A percentile compares a stretch with the other conserved stretches of the same genome.
Conservation (phyloP, 352 stramenopile genomes). For the Phytophthora parvispora region DNA sequence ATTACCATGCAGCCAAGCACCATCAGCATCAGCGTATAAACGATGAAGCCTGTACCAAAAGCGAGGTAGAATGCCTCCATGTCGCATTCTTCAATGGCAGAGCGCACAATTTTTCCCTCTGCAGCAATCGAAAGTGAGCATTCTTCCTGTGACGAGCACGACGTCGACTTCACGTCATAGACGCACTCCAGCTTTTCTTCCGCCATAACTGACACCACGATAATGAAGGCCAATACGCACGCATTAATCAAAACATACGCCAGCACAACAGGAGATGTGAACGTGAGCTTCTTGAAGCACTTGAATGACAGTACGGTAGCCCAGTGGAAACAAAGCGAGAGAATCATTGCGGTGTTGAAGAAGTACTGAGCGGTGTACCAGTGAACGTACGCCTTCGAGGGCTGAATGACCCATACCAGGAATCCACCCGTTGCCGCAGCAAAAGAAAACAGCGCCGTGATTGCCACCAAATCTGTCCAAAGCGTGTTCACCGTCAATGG, state of each 20-base stretch:
- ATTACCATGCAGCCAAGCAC: slow-evolving; percentile 90
- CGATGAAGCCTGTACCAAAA: slow-evolving; percentile 81
- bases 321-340: slow-evolving; percentile 92
- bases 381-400: slow-evolving; percentile 87
- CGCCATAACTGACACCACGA: slow-evolving; percentile 61
- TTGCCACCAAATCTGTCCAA: slow-evolving; percentile 90
- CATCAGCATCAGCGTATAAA: slow-evolving; percentile 90
- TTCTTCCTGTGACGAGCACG: slow-evolving; percentile 65
- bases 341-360: slow-evolving; percentile 90
- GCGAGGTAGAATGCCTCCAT: slow-evolving; percentile 88
- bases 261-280: slow-evolving; percentile 83
- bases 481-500: slow-evolving; percentile 85
- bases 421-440: slow-evolving; percentile 81
- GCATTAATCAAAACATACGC: slow-evolving; percentile 74
- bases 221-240: slow-evolving; percentile 74
- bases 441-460: slow-evolving; percentile 86
- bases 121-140: slow-evolving; percentile 68
- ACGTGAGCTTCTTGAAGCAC: slow-evolving; percentile 89
- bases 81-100: slow-evolving; percentile 73
- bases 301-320: slow-evolving; percentile 87
- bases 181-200: slow-evolving; percentile 78
- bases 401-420: slow-evolving; percentile 87
- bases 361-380: slow-evolving; percentile 91
- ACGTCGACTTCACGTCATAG: slow-evolving; percentile 68
- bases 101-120: slow-evolving; percentile 72